A percentile compares a stretch with the other conserved stretches of the same genome.
These are phyloP conservation scores for Podospora didyma DNA, from an alignment of 495 filamentous ascomycete genomes.

Conservation along the genomic window DNA sequence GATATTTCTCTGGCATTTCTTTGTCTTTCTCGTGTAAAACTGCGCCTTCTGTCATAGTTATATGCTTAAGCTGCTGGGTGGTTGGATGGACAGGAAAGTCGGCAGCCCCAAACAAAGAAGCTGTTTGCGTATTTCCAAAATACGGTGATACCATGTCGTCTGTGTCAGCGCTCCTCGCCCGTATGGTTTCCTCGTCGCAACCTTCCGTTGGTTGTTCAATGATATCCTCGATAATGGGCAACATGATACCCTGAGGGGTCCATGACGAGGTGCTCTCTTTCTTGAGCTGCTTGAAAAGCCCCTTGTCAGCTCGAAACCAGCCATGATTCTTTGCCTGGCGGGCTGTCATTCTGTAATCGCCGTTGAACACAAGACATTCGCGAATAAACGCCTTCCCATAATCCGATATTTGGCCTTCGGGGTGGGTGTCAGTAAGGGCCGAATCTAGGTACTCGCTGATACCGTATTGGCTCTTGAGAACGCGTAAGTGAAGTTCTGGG, in stretches of 20 bases:
- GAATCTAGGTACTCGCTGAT: constrained; percentile 11
- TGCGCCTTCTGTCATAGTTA: too few relatives aligned
- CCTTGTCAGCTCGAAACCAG: constrained; percentile 41
- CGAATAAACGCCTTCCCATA: constrained; percentile 70
- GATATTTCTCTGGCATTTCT: too few relatives aligned
- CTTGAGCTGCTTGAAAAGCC: constrained; percentile 49
- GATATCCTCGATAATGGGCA: constrained; percentile 15
- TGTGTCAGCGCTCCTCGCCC: too few relatives aligned
- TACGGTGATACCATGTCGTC: too few relatives aligned
- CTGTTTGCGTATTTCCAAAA: too few relatives aligned
- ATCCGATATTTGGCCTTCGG: constrained; percentile 68
- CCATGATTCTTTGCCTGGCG: constrained; percentile 69
- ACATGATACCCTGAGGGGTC: constrained; percentile 15
- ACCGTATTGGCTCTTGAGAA: constrained; percentile 11
- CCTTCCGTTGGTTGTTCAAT: not conserved
- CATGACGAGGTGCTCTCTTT: constrained; percentile 8
- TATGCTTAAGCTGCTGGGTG: too few relatives aligned
- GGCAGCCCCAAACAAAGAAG: too few relatives aligned
- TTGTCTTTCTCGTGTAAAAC: too few relatives aligned
- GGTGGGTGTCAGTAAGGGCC: constrained; percentile 55
- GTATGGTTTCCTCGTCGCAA: not conserved
- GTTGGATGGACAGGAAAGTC: too few relatives aligned
- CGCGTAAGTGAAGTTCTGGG: not conserved
- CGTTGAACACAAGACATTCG: constrained; percentile 71
- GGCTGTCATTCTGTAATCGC: constrained; percentile 65